Evolutionary conservation across 225 moss, liverwort and hornwort genomes (phyloP).

Genomic region (Pleurozium schreberi): DNA sequence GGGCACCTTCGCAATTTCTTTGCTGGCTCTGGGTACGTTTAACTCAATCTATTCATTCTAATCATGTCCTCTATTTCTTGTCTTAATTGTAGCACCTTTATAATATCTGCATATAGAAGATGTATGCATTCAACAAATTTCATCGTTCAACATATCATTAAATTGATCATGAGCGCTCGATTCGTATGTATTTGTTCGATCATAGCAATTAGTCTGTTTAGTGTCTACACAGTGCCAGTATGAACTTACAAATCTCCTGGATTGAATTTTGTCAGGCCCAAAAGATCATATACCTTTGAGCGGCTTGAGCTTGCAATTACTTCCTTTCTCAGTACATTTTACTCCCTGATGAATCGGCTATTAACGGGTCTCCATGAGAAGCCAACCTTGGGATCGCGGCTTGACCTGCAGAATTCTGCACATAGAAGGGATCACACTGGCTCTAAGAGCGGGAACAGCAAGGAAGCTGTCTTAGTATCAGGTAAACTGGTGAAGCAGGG

Average conservation of each 20-base stretch:
- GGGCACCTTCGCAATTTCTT: conserved; percentile 91
- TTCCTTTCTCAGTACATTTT: conserved; percentile 67
- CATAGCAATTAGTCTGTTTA: not conserved
- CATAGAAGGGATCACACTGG: conserved; percentile 4
- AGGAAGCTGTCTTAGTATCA: conserved; percentile 13
- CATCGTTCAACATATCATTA: not conserved
- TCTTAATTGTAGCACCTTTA: not conserved
- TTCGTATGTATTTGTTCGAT: not conserved
- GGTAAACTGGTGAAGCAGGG: conserved; percentile 25
- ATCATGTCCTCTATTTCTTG: not conserved
- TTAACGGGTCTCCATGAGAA: conserved; percentile 30
- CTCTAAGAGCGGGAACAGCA: conserved; percentile 17
- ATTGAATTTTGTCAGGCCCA: conserved; percentile 50
- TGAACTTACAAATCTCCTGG: not conserved
- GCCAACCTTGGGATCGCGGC: conserved; percentile 12
- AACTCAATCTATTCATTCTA: not conserved
- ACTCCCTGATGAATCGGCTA: conserved; percentile 54
- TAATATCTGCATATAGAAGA: not conserved
- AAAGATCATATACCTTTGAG: conserved; percentile 70
- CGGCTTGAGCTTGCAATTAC: conserved; percentile 76
- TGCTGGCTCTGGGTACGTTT: conserved; percentile 71
- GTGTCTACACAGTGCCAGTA: not conserved
- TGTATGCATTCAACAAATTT: not conserved
- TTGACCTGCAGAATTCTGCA: conserved; percentile 16
- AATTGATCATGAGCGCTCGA: not conserved